These are phyloP conservation scores for Trichomonas gallinae DNA, from an alignment of 208 protist genomes.

Conservation along the genomic window DNA sequence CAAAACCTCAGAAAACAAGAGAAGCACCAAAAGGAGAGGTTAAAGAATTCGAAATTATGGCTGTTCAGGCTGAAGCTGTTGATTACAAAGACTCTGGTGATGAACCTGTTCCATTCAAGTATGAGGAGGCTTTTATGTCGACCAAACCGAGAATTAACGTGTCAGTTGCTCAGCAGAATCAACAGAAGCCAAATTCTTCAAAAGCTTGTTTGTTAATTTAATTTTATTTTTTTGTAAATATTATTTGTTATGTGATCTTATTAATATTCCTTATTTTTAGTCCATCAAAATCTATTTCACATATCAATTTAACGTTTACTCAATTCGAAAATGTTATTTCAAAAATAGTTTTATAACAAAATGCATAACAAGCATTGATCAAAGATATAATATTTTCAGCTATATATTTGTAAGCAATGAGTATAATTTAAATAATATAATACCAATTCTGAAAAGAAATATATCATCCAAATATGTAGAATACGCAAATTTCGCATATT, in stretches of 20 bases:
- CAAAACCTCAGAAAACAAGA: background rate
- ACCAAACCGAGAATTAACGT: background rate
- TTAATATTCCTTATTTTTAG: too few species aligned
- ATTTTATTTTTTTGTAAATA: background rate
- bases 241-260: background rate
- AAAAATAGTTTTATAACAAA: too few species aligned
- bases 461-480: too few species aligned
- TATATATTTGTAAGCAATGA: too few species aligned
- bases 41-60: background rate
- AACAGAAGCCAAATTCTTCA: background rate
- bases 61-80: background rate
- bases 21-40: background rate
- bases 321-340: too few species aligned
- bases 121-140: background rate
- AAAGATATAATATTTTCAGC: too few species aligned
- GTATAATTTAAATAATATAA: too few species aligned
- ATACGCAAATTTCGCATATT: too few species aligned
- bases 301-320: too few species aligned
- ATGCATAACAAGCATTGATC: too few species aligned
- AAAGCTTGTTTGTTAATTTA: background rate
- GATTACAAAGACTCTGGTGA: background rate
- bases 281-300: too few species aligned
- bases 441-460: too few species aligned
- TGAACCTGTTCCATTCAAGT: background rate
- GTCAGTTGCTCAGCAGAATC: background rate